Percentiles rank a stretch among this genome's conserved stretches.
Conservation (phyloP, 306 rosid species). For the Calophaca sinica region DNA sequence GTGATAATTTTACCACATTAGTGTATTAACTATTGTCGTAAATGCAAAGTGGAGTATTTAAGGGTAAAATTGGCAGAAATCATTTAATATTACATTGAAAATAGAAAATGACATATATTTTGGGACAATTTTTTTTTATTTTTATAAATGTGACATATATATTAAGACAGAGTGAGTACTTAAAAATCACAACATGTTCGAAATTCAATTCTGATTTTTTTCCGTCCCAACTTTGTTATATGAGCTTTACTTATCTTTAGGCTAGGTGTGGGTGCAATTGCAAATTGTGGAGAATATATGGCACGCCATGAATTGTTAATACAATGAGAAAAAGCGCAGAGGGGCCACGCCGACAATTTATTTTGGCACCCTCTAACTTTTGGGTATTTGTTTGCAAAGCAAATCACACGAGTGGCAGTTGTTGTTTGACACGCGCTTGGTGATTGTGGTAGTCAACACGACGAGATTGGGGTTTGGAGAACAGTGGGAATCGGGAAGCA, state of each 20-base stretch:
- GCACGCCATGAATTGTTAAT: neutral
- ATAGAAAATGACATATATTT: too few relatives aligned
- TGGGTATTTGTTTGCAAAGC: conserved; percentile 26
- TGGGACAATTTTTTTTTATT: too few relatives aligned
- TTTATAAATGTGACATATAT: too few relatives aligned
- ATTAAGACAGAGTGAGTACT: too few relatives aligned
- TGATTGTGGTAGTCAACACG: conserved; percentile 7
- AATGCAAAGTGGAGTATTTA: too few relatives aligned
- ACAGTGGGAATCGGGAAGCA: conserved; percentile 36
- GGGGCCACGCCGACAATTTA: conserved; percentile 50
- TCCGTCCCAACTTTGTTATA: too few relatives aligned
- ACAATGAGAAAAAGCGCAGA: neutral
- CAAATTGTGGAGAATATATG: neutral
- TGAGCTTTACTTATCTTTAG: neutral
- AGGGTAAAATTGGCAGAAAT: too few relatives aligned
- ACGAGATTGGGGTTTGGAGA: conserved; percentile 1
- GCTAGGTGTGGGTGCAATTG: neutral
- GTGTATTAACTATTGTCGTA: too few relatives aligned
- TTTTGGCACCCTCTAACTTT: conserved; percentile 27
- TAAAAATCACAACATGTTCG: too few relatives aligned
- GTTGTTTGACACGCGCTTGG: conserved; percentile 22
- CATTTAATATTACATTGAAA: too few relatives aligned
- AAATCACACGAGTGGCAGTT: neutral
- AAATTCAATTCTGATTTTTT: too few relatives aligned
- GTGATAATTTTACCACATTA: too few relatives aligned